Conservation (phyloP, 2,329 filamentous ascomycete genomes). For the Sporothrix humicola region DNA sequence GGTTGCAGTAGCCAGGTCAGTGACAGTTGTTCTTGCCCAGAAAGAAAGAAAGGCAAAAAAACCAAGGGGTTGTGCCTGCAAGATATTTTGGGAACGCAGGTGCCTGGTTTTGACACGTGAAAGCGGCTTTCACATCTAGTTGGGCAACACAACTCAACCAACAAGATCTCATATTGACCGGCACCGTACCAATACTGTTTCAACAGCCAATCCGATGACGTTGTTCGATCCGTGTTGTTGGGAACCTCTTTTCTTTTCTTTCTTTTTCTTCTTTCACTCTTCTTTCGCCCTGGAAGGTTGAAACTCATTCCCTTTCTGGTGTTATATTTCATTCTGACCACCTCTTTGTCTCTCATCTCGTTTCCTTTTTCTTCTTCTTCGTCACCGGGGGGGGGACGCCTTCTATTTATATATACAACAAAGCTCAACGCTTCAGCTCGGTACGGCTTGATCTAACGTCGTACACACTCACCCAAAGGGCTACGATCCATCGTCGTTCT, state of each 20-base stretch:
- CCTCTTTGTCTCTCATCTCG: neutral
- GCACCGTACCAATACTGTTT: neutral
- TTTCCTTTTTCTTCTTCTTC: neutral
- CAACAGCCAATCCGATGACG: conserved; percentile 20
- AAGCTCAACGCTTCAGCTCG: neutral
- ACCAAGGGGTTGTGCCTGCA: neutral
- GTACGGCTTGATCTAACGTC: neutral
- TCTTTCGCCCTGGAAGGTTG: neutral
- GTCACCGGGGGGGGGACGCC: neutral
- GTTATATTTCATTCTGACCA: neutral
- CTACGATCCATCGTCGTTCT: neutral
- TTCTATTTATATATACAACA: neutral
- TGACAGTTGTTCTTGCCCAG: no score
- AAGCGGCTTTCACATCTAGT: conserved; percentile 27
- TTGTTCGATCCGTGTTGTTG: conserved; percentile 1
- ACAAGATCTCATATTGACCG: neutral
- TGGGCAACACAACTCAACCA: conserved; percentile 18
- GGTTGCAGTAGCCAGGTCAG: neutral
- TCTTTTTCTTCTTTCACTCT: neutral
- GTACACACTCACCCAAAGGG: neutral
- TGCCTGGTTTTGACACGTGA: conserved; percentile 31
- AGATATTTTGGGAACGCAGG: neutral
- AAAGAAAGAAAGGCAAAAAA: neutral
- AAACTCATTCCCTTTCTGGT: neutral
- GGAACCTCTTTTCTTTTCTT: neutral